Conservation (phyloP, 2,329 filamentous ascomycete genomes). For the Botrytis sinoallii region DNA sequence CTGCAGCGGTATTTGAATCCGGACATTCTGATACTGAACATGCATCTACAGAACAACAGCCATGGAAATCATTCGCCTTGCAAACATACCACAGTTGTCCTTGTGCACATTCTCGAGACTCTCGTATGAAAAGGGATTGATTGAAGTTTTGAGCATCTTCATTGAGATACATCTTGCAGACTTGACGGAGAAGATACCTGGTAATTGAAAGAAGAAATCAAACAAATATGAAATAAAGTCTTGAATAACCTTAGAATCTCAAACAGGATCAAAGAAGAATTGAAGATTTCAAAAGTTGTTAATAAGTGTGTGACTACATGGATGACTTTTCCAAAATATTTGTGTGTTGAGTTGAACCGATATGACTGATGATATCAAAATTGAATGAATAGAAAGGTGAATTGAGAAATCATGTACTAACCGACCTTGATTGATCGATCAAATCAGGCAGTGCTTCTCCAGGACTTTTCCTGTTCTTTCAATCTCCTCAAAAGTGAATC, state of each 20-base stretch:
- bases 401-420: background rate
- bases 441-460: background rate
- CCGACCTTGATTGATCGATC: background rate
- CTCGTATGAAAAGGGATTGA: constrained; percentile 8
- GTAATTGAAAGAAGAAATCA: background rate
- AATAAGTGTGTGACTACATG: background rate
- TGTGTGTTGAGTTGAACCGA: background rate
- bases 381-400: background rate
- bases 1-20: constrained; percentile 8
- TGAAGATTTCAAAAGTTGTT: background rate
- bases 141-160: background rate
- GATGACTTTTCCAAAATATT: background rate
- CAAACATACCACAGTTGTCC: constrained; percentile 17
- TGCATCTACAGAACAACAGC: constrained; percentile 20
- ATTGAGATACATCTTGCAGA: constrained; percentile 15
- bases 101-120: background rate
- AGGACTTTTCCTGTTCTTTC: background rate
- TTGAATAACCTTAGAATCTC: background rate
- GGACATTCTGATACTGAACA: constrained; percentile 13
- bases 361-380: background rate
- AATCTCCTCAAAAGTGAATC: background rate
- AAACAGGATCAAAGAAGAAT: background rate
- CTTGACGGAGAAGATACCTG: background rate
- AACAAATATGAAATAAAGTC: background rate
- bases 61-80: background rate